Evolutionary conservation across 1,139 yeast genomes (phyloP), one percentile per base, ranked within the genome.

Genomic region (Protomyces inundatus): DNA sequence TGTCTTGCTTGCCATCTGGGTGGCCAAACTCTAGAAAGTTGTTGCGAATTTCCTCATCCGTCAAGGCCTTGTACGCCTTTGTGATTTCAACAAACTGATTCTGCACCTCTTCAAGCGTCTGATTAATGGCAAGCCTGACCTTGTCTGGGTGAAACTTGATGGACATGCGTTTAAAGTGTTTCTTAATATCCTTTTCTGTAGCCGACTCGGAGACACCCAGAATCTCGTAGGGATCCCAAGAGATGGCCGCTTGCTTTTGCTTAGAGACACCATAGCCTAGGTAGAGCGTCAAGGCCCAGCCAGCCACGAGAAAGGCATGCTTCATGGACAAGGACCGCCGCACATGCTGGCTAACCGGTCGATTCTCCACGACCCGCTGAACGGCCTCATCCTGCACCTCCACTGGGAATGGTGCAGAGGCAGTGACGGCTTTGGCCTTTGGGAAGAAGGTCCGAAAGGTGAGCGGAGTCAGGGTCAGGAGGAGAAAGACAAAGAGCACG

Each of bases 1-100:
- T 81, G 55, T 89, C 89, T 75, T 90, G 97, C 58, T 96, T 97
- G 50, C 98, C 98, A 77, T 95, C 98, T 5, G 99, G 99, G 74
- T 95, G 96, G 55, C 99, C 99, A 72, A 86, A 93, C 71, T 84
- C 86, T 72, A 87, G 78, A 74, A 83, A 91, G 74, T 95, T 95
- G 69, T 88, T 89, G 71, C 85, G 85, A 9, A 90, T 85, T 40
- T 81, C 83, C 69, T 89, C 97, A 75, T 95, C 98, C 10, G 98
- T 95, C 69, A 95, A 81, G 56, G 98, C 90, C 75, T 90, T 88
- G 77, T 95, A 90, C 35, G 99, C 99, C 75, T 89, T 88, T 67
- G 90, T 87, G 71, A 95, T 87, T 69, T 83, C 81, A 55, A 91
- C 95, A 75, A 84, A 93, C 61, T 83, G 82, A 65, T 86, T 84